Evolutionary conservation across 345 rosid genomes (phyloP).

Genomic region (Hevea brasiliensis): DNA sequence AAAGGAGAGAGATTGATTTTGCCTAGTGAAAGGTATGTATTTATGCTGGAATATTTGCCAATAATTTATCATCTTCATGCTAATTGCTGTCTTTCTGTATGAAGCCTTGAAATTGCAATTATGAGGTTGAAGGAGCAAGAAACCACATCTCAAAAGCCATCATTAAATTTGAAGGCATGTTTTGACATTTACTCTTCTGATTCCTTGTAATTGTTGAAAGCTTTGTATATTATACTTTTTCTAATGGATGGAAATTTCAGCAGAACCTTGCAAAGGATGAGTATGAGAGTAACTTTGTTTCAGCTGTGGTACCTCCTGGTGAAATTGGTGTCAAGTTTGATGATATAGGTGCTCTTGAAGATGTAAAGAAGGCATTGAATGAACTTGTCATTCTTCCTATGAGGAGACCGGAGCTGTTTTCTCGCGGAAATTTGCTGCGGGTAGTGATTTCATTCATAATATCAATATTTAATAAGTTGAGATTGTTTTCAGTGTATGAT

Average conservation of each 20-base stretch:
- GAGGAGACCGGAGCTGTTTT: slow-evolving; percentile 92
- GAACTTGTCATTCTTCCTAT: slow-evolving; percentile 99
- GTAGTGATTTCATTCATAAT: slow-evolving; percentile 39
- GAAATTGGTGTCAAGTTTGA: slow-evolving; percentile 93
- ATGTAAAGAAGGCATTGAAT: slow-evolving; percentile 84
- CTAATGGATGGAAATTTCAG: slow-evolving; percentile 25
- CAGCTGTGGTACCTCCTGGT: slow-evolving; percentile 89
- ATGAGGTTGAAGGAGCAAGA: slow-evolving; percentile 83
- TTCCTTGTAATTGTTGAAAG: slow-evolving; percentile 11
- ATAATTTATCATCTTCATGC: slow-evolving; percentile 9
- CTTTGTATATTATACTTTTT: slow-evolving; percentile 12
- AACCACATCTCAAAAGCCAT: slow-evolving; percentile 56
- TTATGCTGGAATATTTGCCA: background rate
- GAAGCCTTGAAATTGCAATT: slow-evolving; percentile 86
- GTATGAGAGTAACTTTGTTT: slow-evolving; percentile 81
- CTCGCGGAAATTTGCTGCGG: slow-evolving; percentile 87
- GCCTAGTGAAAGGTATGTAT: slow-evolving; percentile 78
- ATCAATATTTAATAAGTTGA: background rate
- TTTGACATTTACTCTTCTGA: slow-evolving; percentile 14
- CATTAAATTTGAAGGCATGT: slow-evolving; percentile 76
- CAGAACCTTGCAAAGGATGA: slow-evolving; percentile 93
- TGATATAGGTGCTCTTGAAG: slow-evolving; percentile 96
- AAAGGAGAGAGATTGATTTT: slow-evolving; percentile 67
- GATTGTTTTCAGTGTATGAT: slow-evolving; percentile 12
- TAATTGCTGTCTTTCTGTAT: slow-evolving; percentile 34